These are phyloP conservation scores for Trichoderma gamsii DNA, from an alignment of 495 filamentous ascomycete genomes.

Conservation along the genomic window DNA sequence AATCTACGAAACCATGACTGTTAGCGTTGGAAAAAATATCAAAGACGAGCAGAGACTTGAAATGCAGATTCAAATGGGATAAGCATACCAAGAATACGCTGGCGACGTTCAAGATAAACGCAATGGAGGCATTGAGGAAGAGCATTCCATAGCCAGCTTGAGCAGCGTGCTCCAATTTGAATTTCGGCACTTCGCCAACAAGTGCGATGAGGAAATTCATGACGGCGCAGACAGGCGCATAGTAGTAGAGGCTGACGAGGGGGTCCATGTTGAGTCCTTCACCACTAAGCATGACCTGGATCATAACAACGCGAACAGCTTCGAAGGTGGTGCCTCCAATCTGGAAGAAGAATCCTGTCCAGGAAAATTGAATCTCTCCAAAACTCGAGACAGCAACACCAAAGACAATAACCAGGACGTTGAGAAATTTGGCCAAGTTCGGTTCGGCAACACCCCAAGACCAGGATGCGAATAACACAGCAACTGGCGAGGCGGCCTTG, in stretches of 20 bases:
- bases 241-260: constrained; percentile 79
- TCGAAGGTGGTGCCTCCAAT: constrained; percentile 65
- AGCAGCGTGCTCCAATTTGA: constrained; percentile 48
- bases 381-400: constrained; percentile 68
- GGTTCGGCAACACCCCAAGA: constrained; percentile 54
- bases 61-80: background rate
- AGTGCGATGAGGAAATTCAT: constrained; percentile 69
- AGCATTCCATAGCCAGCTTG: constrained; percentile 54
- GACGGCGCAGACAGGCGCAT: constrained; percentile 67
- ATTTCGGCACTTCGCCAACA: constrained; percentile 48
- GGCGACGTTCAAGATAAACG: constrained; percentile 71
- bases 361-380: constrained; percentile 69
- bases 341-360: constrained; percentile 65
- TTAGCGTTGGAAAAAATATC: constrained; percentile 15
- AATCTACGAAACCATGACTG: constrained; percentile 44
- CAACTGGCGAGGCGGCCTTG: constrained; percentile 66
- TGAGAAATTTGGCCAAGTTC: constrained; percentile 54
- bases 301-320: constrained; percentile 69
- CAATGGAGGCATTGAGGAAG: constrained; percentile 62
- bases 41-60: background rate
- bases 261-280: constrained; percentile 75
- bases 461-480: constrained; percentile 62
- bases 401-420: constrained; percentile 66
- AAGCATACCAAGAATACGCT: constrained; percentile 63
- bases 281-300: constrained; percentile 62